phyloP scores from a whole-genome alignment of 768 basidiomycete genomes.

The Suillus cothurnatus region DNA sequence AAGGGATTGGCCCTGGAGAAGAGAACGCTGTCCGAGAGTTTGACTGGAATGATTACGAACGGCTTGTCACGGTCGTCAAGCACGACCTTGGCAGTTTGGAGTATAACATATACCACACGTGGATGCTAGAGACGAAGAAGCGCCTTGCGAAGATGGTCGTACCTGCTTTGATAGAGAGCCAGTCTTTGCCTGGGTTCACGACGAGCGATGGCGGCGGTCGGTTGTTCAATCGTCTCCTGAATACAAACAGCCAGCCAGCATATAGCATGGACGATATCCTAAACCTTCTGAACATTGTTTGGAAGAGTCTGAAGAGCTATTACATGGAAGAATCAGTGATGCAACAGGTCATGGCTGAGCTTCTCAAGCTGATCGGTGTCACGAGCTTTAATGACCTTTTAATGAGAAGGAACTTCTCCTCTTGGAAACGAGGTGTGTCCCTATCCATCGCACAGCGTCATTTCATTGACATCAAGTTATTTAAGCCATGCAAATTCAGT shows the following conservation, averaged over 20 bases:
- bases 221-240: constrained; percentile 90
- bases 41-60: constrained; percentile 97
- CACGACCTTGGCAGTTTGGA: constrained; percentile 98
- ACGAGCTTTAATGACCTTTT: constrained; percentile 97
- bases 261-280: constrained; percentile 98
- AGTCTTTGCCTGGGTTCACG: constrained; percentile 96
- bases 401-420: constrained; percentile 98
- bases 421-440: constrained; percentile 94
- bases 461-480: constrained; percentile 8
- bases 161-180: constrained; percentile 97
- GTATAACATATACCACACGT: constrained; percentile 99
- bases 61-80: constrained; percentile 96
- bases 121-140: constrained; percentile 99
- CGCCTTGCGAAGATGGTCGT: constrained; percentile 96
- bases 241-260: constrained; percentile 84
- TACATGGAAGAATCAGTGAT: constrained; percentile 98
- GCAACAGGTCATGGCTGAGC: constrained; percentile 92
- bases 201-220: constrained; percentile 92
- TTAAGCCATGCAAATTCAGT: constrained; percentile 99
- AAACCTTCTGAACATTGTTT: constrained; percentile 95
- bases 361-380: constrained; percentile 94
- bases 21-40: constrained; percentile 90
- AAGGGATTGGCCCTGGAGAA: constrained; percentile 96
- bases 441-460: background rate
- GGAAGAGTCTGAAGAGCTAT: constrained; percentile 97